These are phyloP conservation scores for Pyracantha coccinea DNA, from an alignment of 331 rosid genomes.

Conservation along the genomic window DNA sequence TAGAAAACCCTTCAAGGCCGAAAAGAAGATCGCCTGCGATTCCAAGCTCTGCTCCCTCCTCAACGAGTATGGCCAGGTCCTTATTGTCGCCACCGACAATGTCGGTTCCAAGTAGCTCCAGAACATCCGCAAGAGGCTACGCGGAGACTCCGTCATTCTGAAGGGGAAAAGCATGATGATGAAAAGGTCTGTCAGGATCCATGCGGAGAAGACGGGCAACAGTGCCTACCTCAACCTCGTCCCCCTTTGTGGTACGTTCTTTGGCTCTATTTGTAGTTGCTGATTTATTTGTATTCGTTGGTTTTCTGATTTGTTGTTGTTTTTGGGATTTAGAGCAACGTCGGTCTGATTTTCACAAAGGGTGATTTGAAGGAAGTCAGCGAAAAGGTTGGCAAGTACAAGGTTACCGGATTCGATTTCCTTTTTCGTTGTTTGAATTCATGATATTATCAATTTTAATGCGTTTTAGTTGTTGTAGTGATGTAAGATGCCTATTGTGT, in stretches of 20 bases:
- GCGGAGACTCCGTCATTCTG: slow-evolving; percentile 78
- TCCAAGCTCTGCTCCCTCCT: slow-evolving; percentile 64
- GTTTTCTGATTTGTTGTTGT: background rate
- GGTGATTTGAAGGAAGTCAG: slow-evolving; percentile 91
- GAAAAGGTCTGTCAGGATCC: slow-evolving; percentile 71
- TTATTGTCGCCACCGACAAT: slow-evolving; percentile 76
- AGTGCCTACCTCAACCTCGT: slow-evolving; percentile 42
- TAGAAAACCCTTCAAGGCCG: slow-evolving; percentile 70
- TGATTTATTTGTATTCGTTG: background rate
- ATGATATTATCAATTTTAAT: too few relatives aligned
- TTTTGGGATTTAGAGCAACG: slow-evolving; percentile 47
- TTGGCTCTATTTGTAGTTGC: background rate
- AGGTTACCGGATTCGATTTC: slow-evolving; percentile 26
- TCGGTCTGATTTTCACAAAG: slow-evolving; percentile 79
- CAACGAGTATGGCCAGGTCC: slow-evolving; percentile 64
- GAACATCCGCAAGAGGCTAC: slow-evolving; percentile 66
- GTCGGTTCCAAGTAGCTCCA: slow-evolving; percentile 95
- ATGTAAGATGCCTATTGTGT: too few relatives aligned
- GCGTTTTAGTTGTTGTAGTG: too few relatives aligned
- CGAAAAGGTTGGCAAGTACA: slow-evolving; percentile 84
- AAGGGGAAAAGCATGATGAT: slow-evolving; percentile 99
- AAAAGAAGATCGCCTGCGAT: slow-evolving; percentile 71
- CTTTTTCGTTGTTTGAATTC: too few relatives aligned
- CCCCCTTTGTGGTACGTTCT: slow-evolving; percentile 34
- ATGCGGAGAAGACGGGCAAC: slow-evolving; percentile 72